Percentiles rank a stretch among this genome's conserved stretches.
These are phyloP conservation scores for Beauveria varroae DNA, from an alignment of 2,329 filamentous ascomycete species.

Conservation along the genomic window DNA sequence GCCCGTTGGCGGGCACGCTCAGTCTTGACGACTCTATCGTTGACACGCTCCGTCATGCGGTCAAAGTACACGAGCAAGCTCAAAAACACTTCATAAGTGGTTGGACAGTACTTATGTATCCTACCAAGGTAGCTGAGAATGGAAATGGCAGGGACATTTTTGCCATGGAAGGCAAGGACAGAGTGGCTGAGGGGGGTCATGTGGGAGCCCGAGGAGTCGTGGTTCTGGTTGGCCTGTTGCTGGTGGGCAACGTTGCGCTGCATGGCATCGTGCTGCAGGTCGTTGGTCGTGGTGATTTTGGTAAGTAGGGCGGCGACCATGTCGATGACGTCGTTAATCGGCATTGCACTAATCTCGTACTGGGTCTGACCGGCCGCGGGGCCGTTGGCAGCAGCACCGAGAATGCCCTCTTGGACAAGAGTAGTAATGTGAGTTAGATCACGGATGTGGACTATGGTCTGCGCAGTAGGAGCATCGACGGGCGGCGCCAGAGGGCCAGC, in stretches of 20 bases:
- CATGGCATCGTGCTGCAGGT: slow-evolving; percentile 84
- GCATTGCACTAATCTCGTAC: slow-evolving; percentile 97
- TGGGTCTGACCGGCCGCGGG: slow-evolving; percentile 38
- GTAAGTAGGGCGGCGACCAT: slow-evolving; percentile 96
- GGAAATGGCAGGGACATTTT: slow-evolving; percentile 94
- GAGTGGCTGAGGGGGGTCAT: slow-evolving; percentile 51
- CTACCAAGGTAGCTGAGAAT: slow-evolving; percentile 92
- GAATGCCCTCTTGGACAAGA: slow-evolving; percentile 71
- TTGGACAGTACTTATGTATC: slow-evolving; percentile 98
- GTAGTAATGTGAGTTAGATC: slow-evolving; percentile 87
- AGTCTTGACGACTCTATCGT: slow-evolving; percentile 66
- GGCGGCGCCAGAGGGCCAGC: slow-evolving; percentile 14
- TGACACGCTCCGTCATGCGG: slow-evolving; percentile 95
- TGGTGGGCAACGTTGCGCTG: slow-evolving; percentile 62
- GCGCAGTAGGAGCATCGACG: slow-evolving; percentile 26
- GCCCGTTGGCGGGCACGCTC: slow-evolving; percentile 42
- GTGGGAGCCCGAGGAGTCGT: slow-evolving; percentile 48
- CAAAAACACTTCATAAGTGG: slow-evolving; percentile 95
- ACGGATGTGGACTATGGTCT: slow-evolving; percentile 66
- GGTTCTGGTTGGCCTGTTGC: slow-evolving; percentile 43
- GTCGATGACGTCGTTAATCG: slow-evolving; percentile 93
- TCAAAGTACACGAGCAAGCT: slow-evolving; percentile 96
- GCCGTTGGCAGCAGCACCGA: slow-evolving; percentile 34
- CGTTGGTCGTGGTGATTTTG: slow-evolving; percentile 96
- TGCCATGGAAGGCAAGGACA: slow-evolving; percentile 93